Conservation (phyloP, 306 rosid species). For the Lagenaria siceraria region DNA sequence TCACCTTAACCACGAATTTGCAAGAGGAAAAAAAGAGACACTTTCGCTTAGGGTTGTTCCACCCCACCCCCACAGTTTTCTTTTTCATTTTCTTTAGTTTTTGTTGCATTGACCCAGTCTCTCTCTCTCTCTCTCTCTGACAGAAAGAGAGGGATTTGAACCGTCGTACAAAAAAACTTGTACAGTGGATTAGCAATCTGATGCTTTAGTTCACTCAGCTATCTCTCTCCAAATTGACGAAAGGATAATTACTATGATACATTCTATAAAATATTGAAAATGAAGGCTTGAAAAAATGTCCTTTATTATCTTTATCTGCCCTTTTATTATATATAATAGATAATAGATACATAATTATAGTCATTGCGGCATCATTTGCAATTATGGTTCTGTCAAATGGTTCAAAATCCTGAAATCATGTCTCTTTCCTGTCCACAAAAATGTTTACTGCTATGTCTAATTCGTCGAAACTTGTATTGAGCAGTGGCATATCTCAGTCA, state of each 20-base stretch:
- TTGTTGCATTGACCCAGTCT: not conserved
- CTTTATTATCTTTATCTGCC: too few species aligned
- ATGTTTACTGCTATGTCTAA: not conserved
- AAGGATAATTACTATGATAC: too few species aligned
- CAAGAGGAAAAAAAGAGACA: not conserved
- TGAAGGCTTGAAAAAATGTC: too few species aligned
- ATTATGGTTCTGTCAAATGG: not conserved
- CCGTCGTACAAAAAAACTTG: too few species aligned
- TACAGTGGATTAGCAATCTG: too few species aligned
- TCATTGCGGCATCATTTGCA: not conserved
- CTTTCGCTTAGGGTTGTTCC: not conserved
- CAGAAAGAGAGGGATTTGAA: too few species aligned
- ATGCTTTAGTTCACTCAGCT: too few species aligned
- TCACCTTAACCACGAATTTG: not conserved
- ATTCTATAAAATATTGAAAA: too few species aligned
- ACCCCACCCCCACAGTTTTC: not conserved
- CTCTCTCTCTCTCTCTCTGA: not conserved
- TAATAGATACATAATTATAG: too few species aligned
- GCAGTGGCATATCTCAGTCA: slow-evolving; percentile 79
- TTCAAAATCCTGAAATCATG: not conserved
- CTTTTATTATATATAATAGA: too few species aligned
- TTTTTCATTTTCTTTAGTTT: not conserved
- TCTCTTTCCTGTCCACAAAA: not conserved
- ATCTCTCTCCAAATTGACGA: too few species aligned
- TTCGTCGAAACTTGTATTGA: not conserved